Conservation (phyloP, 1,284 basidiomycete species). For the Boletus mariae region DNA sequence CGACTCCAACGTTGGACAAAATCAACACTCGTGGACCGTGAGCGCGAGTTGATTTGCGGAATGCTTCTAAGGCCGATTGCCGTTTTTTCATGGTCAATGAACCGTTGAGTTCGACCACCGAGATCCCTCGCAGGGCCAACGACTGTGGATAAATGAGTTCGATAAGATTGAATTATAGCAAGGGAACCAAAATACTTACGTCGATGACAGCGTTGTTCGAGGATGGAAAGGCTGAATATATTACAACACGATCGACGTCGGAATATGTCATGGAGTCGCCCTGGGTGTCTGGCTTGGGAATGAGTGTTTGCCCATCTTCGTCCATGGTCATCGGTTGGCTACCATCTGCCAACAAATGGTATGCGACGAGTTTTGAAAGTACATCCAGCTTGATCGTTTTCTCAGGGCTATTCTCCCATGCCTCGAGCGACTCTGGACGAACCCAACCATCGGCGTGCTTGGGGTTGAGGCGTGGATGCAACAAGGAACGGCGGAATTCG, state of each 20-base stretch:
- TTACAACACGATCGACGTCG: conserved; percentile 8
- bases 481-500: conserved; percentile 7
- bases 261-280: background rate
- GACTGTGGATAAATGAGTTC: background rate
- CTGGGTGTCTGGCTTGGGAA: background rate
- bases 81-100: background rate
- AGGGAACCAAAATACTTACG: conserved; percentile 1
- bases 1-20: conserved; percentile 14
- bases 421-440: background rate
- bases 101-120: conserved; percentile 2
- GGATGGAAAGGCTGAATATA: conserved; percentile 18
- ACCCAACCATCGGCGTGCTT: background rate
- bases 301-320: background rate
- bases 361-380: background rate
- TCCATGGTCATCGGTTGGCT: background rate
- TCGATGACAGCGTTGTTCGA: conserved; percentile 5
- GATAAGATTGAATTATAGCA: background rate
- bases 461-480: conserved; percentile 1
- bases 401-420: background rate
- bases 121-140: conserved; percentile 1
- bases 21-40: conserved; percentile 12
- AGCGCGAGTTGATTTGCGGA: background rate
- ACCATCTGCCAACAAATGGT: conserved; percentile 8
- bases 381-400: conserved; percentile 7
- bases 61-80: background rate